Percentiles rank a stretch among this genome's conserved stretches.
Conservation (phyloP, 495 filamentous ascomycete species). For the Durotheca rogersii region DNA sequence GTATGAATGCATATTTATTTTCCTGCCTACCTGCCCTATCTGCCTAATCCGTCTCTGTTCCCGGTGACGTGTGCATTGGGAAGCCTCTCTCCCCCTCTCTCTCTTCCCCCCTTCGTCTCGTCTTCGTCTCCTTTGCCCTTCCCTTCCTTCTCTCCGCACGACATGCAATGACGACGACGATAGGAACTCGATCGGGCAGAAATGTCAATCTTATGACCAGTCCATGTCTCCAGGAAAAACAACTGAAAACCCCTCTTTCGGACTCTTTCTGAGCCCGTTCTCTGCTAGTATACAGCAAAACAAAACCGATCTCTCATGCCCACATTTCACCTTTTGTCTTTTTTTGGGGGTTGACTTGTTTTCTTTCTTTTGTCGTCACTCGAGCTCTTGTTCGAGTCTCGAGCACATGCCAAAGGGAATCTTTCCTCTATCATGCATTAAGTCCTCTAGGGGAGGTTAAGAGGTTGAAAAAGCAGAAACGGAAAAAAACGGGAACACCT, state of each 20-base stretch:
- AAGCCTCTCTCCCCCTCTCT: too few relatives aligned
- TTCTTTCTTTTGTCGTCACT: too few relatives aligned
- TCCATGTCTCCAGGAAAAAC: neutral
- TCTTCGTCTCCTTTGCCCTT: too few relatives aligned
- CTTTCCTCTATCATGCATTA: slow-evolving; percentile 28
- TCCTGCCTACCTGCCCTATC: neutral
- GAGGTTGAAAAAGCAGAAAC: neutral
- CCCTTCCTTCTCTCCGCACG: neutral
- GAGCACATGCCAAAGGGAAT: slow-evolving; percentile 6
- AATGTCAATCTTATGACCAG: slow-evolving; percentile 21
- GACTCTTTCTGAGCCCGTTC: neutral
- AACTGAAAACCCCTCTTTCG: slow-evolving; percentile 4
- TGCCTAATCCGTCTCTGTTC: neutral
- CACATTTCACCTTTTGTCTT: neutral
- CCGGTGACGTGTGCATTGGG: too few relatives aligned
- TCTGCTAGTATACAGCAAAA: slow-evolving; percentile 5
- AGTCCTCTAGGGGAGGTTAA: slow-evolving; percentile 4
- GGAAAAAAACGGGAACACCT: neutral
- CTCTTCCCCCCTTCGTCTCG: neutral
- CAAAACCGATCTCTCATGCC: neutral
- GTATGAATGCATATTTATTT: too few relatives aligned
- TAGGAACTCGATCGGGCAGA: neutral
- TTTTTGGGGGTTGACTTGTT: slow-evolving; percentile 1
- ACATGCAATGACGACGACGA: neutral
- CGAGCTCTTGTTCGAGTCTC: too few relatives aligned